Conservation (phyloP, 2,329 filamentous ascomycete genomes). For the Phaeosphaeriaceae sp. region DNA sequence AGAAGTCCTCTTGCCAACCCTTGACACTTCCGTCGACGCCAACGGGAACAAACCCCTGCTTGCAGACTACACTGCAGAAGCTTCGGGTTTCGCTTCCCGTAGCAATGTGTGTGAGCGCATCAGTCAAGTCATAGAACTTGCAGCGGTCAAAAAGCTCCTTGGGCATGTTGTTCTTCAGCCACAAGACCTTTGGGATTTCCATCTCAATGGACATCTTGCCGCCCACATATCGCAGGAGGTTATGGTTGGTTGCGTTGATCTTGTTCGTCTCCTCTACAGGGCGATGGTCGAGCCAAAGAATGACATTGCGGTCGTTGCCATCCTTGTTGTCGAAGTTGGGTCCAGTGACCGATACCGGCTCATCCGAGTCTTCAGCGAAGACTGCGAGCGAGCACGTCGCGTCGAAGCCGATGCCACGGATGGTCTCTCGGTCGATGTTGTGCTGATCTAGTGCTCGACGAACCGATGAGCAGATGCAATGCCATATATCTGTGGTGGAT, state of each 20-base stretch:
- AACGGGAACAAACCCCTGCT: slow-evolving; percentile 96
- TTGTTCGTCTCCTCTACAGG: slow-evolving; percentile 88
- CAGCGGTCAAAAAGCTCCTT: slow-evolving; percentile 86
- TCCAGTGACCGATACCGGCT: slow-evolving; percentile 88
- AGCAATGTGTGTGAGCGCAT: slow-evolving; percentile 92
- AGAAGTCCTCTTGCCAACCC: slow-evolving; percentile 97
- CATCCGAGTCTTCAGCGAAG: slow-evolving; percentile 86
- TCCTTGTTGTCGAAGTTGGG: slow-evolving; percentile 80
- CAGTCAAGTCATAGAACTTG: slow-evolving; percentile 95
- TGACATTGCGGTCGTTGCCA: slow-evolving; percentile 89
- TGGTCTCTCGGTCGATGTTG: slow-evolving; percentile 74
- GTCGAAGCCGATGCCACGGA: slow-evolving; percentile 95
- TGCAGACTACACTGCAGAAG: slow-evolving; percentile 96
- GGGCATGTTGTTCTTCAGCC: slow-evolving; percentile 99
- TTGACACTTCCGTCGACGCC: slow-evolving; percentile 97
- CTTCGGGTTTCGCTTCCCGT: slow-evolving; percentile 91
- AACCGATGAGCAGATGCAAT: slow-evolving; percentile 88
- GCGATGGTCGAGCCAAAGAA: slow-evolving; percentile 96
- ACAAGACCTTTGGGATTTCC: slow-evolving; percentile 98
- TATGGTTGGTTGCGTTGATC: slow-evolving; percentile 92
- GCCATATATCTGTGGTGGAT: slow-evolving; percentile 97
- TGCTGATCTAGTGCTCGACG: slow-evolving; percentile 83
- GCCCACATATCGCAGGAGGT: slow-evolving; percentile 92
- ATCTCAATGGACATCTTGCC: slow-evolving; percentile 99
- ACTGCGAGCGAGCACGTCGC: slow-evolving; percentile 97